These are phyloP conservation scores for Petunia hybrid DNA, from an alignment of 305 asterid species.

Conservation along the genomic window DNA sequence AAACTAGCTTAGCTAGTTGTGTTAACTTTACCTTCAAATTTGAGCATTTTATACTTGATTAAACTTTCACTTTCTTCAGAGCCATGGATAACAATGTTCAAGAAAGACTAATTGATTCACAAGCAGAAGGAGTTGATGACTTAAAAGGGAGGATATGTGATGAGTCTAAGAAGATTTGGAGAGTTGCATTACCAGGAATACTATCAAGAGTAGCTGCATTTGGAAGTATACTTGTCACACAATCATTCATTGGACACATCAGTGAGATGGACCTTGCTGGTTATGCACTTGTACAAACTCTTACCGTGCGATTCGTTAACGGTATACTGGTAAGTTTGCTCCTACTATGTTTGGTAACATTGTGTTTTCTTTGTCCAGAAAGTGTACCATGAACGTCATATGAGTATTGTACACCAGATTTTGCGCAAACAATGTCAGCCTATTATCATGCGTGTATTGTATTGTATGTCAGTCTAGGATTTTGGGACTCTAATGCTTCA, in stretches of 20 bases:
- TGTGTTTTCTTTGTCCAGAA: not conserved
- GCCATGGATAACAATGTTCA: constrained; percentile 53
- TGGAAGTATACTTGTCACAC: constrained; percentile 71
- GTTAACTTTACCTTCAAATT: not conserved
- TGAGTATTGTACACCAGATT: no score
- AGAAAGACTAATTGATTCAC: constrained; percentile 46
- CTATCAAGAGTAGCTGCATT: constrained; percentile 71
- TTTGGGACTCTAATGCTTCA: no score
- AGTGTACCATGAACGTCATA: not conserved
- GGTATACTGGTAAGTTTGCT: constrained; percentile 63
- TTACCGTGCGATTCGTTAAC: constrained; percentile 67
- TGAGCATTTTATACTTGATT: not conserved
- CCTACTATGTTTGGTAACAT: not conserved
- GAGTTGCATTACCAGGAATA: constrained; percentile 71
- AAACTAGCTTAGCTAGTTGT: constrained; percentile 1
- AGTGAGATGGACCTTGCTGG: constrained; percentile 73
- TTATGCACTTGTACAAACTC: constrained; percentile 83
- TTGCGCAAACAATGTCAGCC: no score
- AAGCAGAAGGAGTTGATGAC: constrained; percentile 38
- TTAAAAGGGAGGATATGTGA: constrained; percentile 51
- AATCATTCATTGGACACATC: constrained; percentile 73
- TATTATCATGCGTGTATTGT: no score
- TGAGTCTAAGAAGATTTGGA: constrained; percentile 80
- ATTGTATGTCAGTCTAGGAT: no score
- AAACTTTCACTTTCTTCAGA: constrained; percentile 29